Conservation (phyloP, 2,329 filamentous ascomycete species). For the Talaromyces sp. region DNA sequence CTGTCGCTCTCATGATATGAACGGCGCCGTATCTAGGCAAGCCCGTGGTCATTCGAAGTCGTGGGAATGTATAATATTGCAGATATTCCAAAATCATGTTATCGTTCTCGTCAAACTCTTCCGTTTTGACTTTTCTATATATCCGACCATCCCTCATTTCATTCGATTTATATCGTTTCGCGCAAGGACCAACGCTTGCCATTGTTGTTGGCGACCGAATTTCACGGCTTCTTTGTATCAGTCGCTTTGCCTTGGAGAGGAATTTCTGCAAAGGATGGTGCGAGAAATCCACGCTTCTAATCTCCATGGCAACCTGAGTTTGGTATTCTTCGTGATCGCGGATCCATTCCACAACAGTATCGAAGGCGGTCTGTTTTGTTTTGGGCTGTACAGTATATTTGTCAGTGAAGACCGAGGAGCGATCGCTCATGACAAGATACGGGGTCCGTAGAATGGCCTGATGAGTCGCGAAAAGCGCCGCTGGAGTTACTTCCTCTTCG, state of each 20-base stretch:
- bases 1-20: slow-evolving; percentile 52
- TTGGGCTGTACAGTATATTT: slow-evolving; percentile 49
- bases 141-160: slow-evolving; percentile 23
- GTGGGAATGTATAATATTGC: slow-evolving; percentile 46
- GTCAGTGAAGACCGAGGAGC: slow-evolving; percentile 28
- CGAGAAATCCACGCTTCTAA: slow-evolving; percentile 20
- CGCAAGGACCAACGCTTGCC: slow-evolving; percentile 38
- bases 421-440: slow-evolving; percentile 31
- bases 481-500: slow-evolving; percentile 23
- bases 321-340: slow-evolving; percentile 44
- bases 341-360: slow-evolving; percentile 52
- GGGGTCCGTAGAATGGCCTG: slow-evolving; percentile 25
- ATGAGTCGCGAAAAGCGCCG: slow-evolving; percentile 32
- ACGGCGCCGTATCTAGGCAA: slow-evolving; percentile 48
- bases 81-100: slow-evolving; percentile 52
- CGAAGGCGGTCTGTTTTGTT: slow-evolving; percentile 43
- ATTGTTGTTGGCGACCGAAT: slow-evolving; percentile 39
- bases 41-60: slow-evolving; percentile 32
- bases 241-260: slow-evolving; percentile 37
- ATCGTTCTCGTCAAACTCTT: slow-evolving; percentile 46
- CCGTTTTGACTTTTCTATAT: slow-evolving; percentile 28
- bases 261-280: slow-evolving; percentile 40
- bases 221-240: slow-evolving; percentile 38
- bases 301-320: slow-evolving; percentile 19
- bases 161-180: slow-evolving; percentile 22